Evolutionary conservation across 257 asterid species (phyloP), one percentile per base, ranked within the genome.

Genomic region (Solanum paucissectum): DNA sequence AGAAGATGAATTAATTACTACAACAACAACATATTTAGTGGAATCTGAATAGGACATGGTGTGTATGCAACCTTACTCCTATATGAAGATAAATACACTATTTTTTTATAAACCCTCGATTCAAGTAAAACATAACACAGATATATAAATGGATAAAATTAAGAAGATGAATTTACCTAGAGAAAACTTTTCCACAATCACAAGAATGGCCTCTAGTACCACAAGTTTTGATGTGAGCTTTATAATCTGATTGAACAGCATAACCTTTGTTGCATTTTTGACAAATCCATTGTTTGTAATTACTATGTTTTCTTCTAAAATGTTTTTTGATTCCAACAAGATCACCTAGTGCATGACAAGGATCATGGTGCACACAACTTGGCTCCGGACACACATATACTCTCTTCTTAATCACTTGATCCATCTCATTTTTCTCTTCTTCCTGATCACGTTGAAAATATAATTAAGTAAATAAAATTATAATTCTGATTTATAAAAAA

Each of bases 121-220:
- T 25, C 34, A 66, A 2, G 4, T 66, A 25, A 66, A 66, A 64
- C 1, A 0, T 0, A 55, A 55, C 64, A 55, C 64, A 69, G 0
- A 29, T 7, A 1, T 32, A 32, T 32, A 71, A 69, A 32, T 7
- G 29, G 33, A 49, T n/a, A 36, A 37, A 21, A 83, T 3, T 18
- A 55, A 27, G 32, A 72, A 52, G 46, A 29, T 16, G 38, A 85
- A 32, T n/a, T 72, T 72, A 88, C 94, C 94, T 92, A 55, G 94
- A 92, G 84, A 92, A 92, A 34, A 92, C 93, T 62, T 92, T 91
- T 13, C 91, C 93, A 33, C 93, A 92, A 72, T 92, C 93, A 68
- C 94, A 91, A 86, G 92, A 90, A 74, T 89, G 93, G 49, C 93
- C 94, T 87, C 93, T 84, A 12, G 93, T 92, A 0, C 94, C 94